Base-by-base conservation (phyloP, 805 yeast genomes). In the Candida maesae region DNA sequence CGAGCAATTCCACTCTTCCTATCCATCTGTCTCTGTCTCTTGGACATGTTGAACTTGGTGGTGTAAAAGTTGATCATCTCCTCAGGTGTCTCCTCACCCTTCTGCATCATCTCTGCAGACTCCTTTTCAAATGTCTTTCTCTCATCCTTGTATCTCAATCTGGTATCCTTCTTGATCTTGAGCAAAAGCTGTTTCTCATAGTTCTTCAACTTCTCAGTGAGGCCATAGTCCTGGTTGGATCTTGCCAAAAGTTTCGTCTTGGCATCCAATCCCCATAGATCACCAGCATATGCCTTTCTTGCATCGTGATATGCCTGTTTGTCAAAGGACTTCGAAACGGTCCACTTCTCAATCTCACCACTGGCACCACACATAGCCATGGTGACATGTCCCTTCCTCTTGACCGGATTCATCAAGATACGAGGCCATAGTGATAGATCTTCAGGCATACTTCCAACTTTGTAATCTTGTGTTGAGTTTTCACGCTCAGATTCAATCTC, bases 331-430 rank as follows among this genome's bases (percentile, higher is more conserved):
- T 81, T 84, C 0, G 97, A 83, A 2, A 93, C 75, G 13, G 81
- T 81, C 96, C 97, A 89, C 44, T 81, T 79, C 63, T 91, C 97
- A 32, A 91, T 63, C 35, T 74, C 73, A 1, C 96, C 96, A 12
- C 81, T 72, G 0, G 90, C 76, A 1, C 87, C 78, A 67, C 96
- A 88, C 2, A 89, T 74, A 49, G 80, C 84, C 60, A 90, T 70
- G 18, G 78, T 67, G 14, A 91, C 93, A 64, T 89, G 95, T 3
- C 89, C 87, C 57, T 87, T 85, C 36, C 83, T 74, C 56, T 88
- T 87, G 55, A 73, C 50, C 2, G 98, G 98, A 16, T 73, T 74
- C 26, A 72, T 70, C 40, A 89, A 64, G 11, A 85, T 75, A 45
- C 98, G 71, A 0, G 96, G 90, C 81, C 89, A 80, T 8, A 53